Conservation (phyloP, 805 yeast species). For the Candida chauliodis region DNA sequence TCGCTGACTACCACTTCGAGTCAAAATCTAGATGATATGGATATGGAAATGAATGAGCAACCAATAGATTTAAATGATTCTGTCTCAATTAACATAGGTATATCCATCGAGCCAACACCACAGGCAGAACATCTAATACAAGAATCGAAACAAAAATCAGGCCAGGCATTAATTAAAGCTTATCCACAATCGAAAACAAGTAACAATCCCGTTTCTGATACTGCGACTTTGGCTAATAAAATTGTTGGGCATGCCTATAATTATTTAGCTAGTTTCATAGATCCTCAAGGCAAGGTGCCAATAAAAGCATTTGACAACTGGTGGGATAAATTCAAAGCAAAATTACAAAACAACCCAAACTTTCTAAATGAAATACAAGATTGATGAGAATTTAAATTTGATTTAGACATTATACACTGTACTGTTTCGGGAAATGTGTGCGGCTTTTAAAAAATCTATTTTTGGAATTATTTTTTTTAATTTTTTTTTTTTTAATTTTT, state of each 20-base stretch:
- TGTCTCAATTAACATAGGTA: constrained; percentile 56
- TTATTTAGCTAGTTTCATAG: constrained; percentile 83
- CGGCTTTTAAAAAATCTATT: no score
- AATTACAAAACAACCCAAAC: constrained; percentile 75
- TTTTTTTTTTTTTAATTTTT: no score
- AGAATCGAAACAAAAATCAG: constrained; percentile 32
- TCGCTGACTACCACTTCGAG: constrained; percentile 35
- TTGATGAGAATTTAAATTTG: background rate
- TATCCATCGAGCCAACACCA: constrained; percentile 79
- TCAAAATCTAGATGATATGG: constrained; percentile 43
- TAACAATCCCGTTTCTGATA: constrained; percentile 16
- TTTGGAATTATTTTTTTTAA: no score
- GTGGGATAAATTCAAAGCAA: constrained; percentile 88
- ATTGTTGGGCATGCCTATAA: constrained; percentile 92
- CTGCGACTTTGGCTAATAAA: constrained; percentile 71
- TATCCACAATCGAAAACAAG: constrained; percentile 9
- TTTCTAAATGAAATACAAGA: constrained; percentile 53
- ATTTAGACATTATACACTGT: no score
- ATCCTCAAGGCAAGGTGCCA: constrained; percentile 73
- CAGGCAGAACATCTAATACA: constrained; percentile 61
- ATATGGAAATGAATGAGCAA: constrained; percentile 30
- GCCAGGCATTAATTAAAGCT: constrained; percentile 16
- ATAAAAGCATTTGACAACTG: constrained; percentile 86
- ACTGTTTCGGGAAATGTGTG: no score
- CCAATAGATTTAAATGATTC: constrained; percentile 27